Conservation (phyloP, 805 yeast genomes). For the Ogataea henricii region DNA sequence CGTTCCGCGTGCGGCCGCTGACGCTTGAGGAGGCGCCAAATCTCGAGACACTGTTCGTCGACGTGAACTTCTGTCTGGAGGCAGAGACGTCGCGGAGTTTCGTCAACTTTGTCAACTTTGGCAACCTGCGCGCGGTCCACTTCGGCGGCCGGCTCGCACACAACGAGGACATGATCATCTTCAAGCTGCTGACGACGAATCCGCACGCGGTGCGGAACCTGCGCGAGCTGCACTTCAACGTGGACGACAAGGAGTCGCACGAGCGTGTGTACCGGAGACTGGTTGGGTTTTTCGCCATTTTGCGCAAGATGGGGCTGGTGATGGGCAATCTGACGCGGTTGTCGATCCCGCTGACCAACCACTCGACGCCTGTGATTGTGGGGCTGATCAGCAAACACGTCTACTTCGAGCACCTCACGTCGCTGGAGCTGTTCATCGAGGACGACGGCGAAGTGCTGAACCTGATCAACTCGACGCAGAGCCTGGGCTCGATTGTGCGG, state of each 20-base stretch:
- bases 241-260: slow-evolving; percentile 23
- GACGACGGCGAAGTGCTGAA: slow-evolving; percentile 34
- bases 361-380: slow-evolving; percentile 33
- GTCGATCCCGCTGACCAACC: slow-evolving; percentile 35
- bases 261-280: slow-evolving; percentile 35
- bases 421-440: slow-evolving; percentile 31
- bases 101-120: slow-evolving; percentile 27
- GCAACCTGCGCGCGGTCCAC: slow-evolving; percentile 21
- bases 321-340: slow-evolving; percentile 28
- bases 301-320: slow-evolving; percentile 32
- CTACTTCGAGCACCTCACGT: slow-evolving; percentile 32
- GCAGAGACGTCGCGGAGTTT: slow-evolving; percentile 27
- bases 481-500: slow-evolving; percentile 26
- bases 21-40: slow-evolving; percentile 29
- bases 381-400: slow-evolving; percentile 32
- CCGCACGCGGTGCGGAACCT: slow-evolving; percentile 30
- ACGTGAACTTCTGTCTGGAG: slow-evolving; percentile 31
- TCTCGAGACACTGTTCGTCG: slow-evolving; percentile 27
- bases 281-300: slow-evolving; percentile 37
- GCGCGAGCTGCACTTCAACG: slow-evolving; percentile 30
- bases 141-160: slow-evolving; percentile 32
- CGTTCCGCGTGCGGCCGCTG: slow-evolving; percentile 25
- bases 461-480: slow-evolving; percentile 32
- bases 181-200: slow-evolving; percentile 29
- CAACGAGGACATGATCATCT: slow-evolving; percentile 38